Evolutionary conservation across 805 yeast species (phyloP), one percentile per base, ranked within the genome.

Genomic region (Kodamaea jinghongensis): DNA sequence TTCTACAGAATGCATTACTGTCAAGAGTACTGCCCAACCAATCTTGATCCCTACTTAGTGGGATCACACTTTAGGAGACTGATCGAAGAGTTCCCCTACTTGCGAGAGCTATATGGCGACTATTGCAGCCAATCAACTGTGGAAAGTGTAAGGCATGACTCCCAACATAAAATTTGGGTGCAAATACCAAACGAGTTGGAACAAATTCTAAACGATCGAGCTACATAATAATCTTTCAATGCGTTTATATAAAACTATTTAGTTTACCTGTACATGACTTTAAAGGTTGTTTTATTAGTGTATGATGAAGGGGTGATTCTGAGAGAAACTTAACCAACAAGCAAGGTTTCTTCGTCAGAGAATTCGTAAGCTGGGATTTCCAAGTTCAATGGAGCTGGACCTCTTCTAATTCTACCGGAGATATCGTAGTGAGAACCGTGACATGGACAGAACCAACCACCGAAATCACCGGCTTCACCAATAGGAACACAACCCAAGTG

Each of bases 381-480:
- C 76, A 93, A 81, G 79, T 93, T 93, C 70, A 88, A 80, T 63
- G 99, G 99, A 65, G 99, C 99, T 57, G 99, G 99, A 57, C 99
- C 99, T 76, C 81, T 91, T 83, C 99, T 88, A 67, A 93, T 91
- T 83, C 99, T 91, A 70, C 99, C 99, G 50, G 97, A 90, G 74
- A 95, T 95, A 75, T 93, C 99, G 73, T 93, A 93, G 72, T 95
- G 99, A 64, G 98, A 91, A 80, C 99, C 99, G 79, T 95, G 99
- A 78, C 99, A 93, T 52, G 99, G 99, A 73, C 99, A 93, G 91
- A 93, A 93, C 99, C 99, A 93, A 67, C 99, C 99, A 67, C 97
- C 98, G 58, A 79, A 93, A 71, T 93, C 99, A 74, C 99, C 99
- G 53, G 97, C 83, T 76, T 93, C 98, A 67, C 99, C 99, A 61